Evolutionary conservation across 495 filamentous ascomycete species (phyloP), one percentile per base, ranked within the genome.

Genomic region (Penicillium bialowiezense): DNA sequence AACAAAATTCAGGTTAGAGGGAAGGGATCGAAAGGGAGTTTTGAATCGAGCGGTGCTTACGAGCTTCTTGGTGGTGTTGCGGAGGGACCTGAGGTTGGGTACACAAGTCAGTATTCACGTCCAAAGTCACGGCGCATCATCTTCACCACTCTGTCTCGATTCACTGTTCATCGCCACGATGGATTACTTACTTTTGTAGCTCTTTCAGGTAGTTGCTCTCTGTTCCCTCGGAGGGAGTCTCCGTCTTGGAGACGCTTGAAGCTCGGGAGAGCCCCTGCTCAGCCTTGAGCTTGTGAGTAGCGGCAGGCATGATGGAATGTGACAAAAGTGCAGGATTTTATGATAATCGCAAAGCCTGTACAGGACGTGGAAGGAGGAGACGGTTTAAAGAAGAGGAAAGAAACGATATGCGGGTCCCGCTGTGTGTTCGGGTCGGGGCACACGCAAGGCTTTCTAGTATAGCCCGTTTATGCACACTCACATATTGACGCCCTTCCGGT

Each of bases 11-110:
- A 20, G 48, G 41, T 57, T 32, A 54, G 55, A 31, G 24, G 12
- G 24, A 31, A 44, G 19, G 8, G 29, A 33, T 13, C n/a, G 37
- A 17, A 51, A 29, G 14, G 23, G 48, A 3, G 18, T 36, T 38
- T 28, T 36, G 13, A 3, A 13, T 24, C 17, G 13, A 4, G 5
- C 3, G 18, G 41, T 15, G 75, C 88, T 69, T 73, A 93, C 89
- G 55, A 96, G 79, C 72, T 93, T 95, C 77, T 97, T 97, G 65
- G 80, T 80, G 39, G 89, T 68, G 62, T 88, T 91, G 61, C 91
- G 91, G 59, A 96, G 84, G 68, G 75, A 85, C 77, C 90, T 95
- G 60, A 20, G 23, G 8, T 26, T 26, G 23, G 3, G n/a, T n/a
- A n/a, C n/a, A n/a, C n/a, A n/a, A n/a, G n/a, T n/a, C n/a, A n/a